These are phyloP conservation scores for Persicaria maculosa DNA, from an alignment of 148 eudicot genomes.

Conservation along the genomic window DNA sequence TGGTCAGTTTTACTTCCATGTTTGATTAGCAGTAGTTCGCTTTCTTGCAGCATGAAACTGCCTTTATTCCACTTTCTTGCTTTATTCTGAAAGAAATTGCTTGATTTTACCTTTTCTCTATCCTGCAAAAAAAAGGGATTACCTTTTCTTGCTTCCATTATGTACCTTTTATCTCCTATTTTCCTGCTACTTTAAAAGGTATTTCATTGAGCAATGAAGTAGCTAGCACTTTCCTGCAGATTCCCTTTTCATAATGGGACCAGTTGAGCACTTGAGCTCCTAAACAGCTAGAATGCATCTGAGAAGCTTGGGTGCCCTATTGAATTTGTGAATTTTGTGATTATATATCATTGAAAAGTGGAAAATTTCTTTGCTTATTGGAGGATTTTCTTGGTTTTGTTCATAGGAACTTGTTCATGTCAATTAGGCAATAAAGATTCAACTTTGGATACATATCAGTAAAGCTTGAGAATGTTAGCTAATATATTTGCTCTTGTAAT, in stretches of 20 bases:
- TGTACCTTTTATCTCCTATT: neutral
- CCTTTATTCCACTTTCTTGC: neutral
- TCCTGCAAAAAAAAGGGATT: too few relatives aligned
- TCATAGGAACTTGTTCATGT: neutral
- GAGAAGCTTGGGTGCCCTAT: neutral
- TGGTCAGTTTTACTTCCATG: slow-evolving; percentile 33
- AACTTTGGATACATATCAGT: neutral
- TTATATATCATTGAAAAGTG: neutral
- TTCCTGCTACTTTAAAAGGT: neutral
- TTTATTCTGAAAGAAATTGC: neutral
- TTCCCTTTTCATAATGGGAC: neutral
- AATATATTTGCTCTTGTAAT: neutral
- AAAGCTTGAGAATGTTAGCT: slow-evolving; percentile 1
- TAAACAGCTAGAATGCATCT: neutral
- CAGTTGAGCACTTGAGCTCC: neutral
- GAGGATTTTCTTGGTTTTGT: neutral
- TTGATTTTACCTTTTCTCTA: too few relatives aligned
- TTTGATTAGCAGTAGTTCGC: neutral
- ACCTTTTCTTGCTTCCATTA: neutral
- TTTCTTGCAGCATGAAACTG: neutral
- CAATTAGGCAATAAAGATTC: neutral
- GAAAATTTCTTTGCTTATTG: neutral
- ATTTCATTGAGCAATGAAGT: neutral
- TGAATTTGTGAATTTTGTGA: neutral
- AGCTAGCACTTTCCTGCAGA: neutral